Evolutionary conservation across 768 basidiomycete species (phyloP).

Genomic region (Macrolepiota albuminosa): DNA sequence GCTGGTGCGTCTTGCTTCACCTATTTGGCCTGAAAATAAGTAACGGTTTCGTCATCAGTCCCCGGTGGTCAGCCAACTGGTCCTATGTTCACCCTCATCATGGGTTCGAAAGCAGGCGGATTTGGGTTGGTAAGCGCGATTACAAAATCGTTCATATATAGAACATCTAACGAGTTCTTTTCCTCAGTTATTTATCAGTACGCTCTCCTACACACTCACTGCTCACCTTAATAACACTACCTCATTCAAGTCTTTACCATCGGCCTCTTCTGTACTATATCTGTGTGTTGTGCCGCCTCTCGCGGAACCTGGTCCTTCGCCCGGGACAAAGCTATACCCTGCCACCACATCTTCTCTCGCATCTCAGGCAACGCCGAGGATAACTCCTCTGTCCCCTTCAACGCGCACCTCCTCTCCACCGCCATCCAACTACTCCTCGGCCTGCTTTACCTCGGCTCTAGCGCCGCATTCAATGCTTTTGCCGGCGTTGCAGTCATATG

Average conservation of each 20-base stretch:
- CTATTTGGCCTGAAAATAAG: background rate
- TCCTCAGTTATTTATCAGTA: conserved; percentile 37
- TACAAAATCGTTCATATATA: background rate
- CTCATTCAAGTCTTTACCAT: conserved; percentile 42
- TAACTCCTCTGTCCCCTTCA: conserved; percentile 47
- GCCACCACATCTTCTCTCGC: conserved; percentile 41
- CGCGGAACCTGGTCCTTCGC: conserved; percentile 72
- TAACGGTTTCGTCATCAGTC: conserved; percentile 25
- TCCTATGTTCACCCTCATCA: conserved; percentile 55
- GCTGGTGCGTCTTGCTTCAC: conserved; percentile 29
- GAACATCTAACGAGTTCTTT: background rate
- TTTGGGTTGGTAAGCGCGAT: conserved; percentile 46
- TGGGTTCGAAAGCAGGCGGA: conserved; percentile 57
- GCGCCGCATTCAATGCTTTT: conserved; percentile 64
- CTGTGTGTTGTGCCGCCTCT: conserved; percentile 64
- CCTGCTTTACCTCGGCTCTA: conserved; percentile 58
- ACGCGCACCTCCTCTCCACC: conserved; percentile 58
- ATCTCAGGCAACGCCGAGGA: conserved; percentile 32
- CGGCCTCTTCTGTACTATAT: conserved; percentile 59
- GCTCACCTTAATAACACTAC: conserved; percentile 6
- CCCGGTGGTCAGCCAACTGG: conserved; percentile 61
- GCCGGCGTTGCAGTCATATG: conserved; percentile 65
- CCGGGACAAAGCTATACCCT: conserved; percentile 61
- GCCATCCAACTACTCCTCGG: conserved; percentile 54
- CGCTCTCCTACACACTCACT: background rate